A percentile compares a stretch with the other conserved stretches of the same genome.
Conservation (phyloP, 2,329 filamentous ascomycete species). For the Paecilomyces sp. region DNA sequence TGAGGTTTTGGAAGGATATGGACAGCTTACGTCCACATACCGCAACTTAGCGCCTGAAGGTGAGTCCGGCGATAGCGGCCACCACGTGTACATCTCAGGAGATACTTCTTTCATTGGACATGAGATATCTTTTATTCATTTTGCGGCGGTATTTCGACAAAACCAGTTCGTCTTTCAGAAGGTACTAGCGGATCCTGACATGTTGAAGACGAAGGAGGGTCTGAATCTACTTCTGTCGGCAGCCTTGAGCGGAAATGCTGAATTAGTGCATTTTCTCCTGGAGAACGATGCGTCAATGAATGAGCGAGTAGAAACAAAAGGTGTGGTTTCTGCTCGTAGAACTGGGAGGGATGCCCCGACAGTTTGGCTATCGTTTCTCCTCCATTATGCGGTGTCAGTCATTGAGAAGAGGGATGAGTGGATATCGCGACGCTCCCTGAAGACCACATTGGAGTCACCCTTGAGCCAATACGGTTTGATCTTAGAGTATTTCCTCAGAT, state of each 20-base stretch:
- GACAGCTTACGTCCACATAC: neutral
- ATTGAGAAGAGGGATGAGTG: neutral
- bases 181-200: neutral
- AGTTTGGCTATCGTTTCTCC: neutral
- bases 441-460: neutral
- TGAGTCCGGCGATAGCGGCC: neutral
- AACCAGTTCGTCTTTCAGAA: neutral
- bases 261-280: neutral
- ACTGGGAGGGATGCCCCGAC: neutral
- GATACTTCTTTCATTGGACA: rapidly evolving
- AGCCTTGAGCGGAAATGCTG: neutral
- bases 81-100: neutral
- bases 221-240: neutral
- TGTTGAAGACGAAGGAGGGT: neutral
- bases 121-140: neutral
- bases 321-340: neutral
- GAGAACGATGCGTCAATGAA: neutral
- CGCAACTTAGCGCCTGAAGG: neutral
- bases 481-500: neutral
- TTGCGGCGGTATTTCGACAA: neutral
- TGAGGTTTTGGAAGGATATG: neutral
- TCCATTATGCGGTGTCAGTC: neutral
- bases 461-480: neutral
- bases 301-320: neutral
- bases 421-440: neutral